A percentile compares a stretch with the other conserved stretches of the same genome.
Conservation (phyloP, 192 early-diverging fungal genomes). For the Coemansia sp. region DNA sequence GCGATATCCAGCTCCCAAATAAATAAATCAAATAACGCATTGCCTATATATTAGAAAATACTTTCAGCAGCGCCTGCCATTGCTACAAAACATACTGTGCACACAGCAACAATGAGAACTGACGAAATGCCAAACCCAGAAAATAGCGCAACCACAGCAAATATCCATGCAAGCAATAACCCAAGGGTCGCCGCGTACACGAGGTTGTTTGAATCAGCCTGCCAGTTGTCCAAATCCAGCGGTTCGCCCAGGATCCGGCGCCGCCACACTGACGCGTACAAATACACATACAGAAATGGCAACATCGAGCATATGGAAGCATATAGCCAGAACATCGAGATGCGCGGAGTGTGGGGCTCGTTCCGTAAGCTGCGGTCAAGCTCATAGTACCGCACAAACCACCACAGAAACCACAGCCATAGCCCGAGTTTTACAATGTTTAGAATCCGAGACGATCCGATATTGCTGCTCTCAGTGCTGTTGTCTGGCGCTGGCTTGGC, state of each 20-base stretch:
- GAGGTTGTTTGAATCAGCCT: constrained; percentile 25
- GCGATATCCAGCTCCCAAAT: no score
- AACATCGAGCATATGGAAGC: constrained; percentile 20
- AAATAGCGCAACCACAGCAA: constrained; percentile 32
- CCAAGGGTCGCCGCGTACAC: constrained; percentile 42
- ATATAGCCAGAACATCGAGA: constrained; percentile 34
- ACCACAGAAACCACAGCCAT: constrained; percentile 22
- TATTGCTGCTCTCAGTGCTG: not conserved
- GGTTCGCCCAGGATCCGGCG: constrained; percentile 42
- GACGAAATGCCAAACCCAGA: constrained; percentile 38
- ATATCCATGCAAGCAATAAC: constrained; percentile 35
- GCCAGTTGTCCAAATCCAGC: constrained; percentile 50
- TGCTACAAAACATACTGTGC: constrained; percentile 29
- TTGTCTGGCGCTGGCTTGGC: not conserved
- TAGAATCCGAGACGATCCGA: not conserved
- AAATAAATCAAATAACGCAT: no score
- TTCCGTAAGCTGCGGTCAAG: constrained; percentile 42
- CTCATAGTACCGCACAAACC: constrained; percentile 45
- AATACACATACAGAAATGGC: constrained; percentile 40
- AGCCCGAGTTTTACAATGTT: constrained; percentile 23
- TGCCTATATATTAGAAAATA: no score
- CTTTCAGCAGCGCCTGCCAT: constrained; percentile 20
- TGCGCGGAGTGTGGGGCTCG: constrained; percentile 36
- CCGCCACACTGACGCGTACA: constrained; percentile 48
- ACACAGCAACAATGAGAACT: constrained; percentile 18